Base-by-base conservation (phyloP, 108 stramenopile species). In the Fragilariopsis cylindrus region DNA sequence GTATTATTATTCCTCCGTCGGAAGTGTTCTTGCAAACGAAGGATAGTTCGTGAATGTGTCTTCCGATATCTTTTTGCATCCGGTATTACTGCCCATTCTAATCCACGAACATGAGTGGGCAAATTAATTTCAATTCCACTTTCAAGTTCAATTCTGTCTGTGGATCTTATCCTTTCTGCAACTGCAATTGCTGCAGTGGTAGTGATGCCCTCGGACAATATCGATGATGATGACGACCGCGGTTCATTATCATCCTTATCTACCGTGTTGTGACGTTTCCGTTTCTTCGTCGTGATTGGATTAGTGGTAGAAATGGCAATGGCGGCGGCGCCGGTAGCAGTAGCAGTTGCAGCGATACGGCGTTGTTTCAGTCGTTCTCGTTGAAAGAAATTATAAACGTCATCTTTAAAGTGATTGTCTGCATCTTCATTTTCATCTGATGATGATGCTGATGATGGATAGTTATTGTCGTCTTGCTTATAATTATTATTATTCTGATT, bases 71-170 rank as follows among this genome's bases (percentile, higher is more conserved):
- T 57, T 63, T 79, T 79, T 41, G 78, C 72, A 9, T 73, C 67
- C 19, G 78, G 78, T 1, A 79, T 48, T 18, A 79, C 60, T 11
- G 55, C 72, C 72, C 72, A 79, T 68, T 79, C 78, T 7, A 79
- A 67, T 7, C 78, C 78, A 13, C 78, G 78, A 3, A 79, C 49
- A 7, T 57, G 56, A 4, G 48, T 60, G 0, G 78, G 78, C 0
- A 79, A 50, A 39, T 79, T 48, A 13, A 79, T 46, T n/a, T 42
- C 49, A 0, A 15, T 12, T 15, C 52, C n/a, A 53, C 15, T 53
- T 53, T 53, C 52, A 53, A 53, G 0, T 53, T 53, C 12, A 0
- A 15, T 12, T 15, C 52, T 53, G 12, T 0, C n/a, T 2, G 2
- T 53, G 0, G 15, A 12, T 3, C n/a, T 53, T 53, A 1, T 53